Percentiles rank a stretch among this genome's conserved stretches.
Evolutionary conservation across 2,329 filamentous ascomycete species (phyloP).

Genomic region (Neopestalotiopsis clavispora): DNA sequence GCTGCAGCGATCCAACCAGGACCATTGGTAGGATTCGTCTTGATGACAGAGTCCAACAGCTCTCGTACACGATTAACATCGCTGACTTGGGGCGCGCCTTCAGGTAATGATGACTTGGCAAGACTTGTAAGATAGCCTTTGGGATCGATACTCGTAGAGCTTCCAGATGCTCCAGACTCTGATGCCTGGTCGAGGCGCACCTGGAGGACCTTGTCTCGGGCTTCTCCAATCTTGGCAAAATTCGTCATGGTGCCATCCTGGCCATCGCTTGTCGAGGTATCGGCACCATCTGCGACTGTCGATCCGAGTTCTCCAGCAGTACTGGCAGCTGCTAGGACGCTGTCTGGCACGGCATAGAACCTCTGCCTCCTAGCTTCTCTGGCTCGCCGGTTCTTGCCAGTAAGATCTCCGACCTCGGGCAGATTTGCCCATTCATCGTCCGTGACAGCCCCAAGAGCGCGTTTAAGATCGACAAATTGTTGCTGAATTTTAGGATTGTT

Average conservation of each 20-base stretch:
- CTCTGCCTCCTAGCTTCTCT: conserved; percentile 82
- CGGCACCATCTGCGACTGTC: conserved; percentile 82
- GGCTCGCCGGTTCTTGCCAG: conserved; percentile 86
- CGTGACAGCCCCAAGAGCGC: conserved; percentile 83
- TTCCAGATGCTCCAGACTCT: conserved; percentile 72
- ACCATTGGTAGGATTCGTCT: conserved; percentile 93
- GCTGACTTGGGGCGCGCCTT: conserved; percentile 83
- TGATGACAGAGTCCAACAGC: conserved; percentile 94
- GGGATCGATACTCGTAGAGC: conserved; percentile 88
- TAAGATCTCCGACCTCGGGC: conserved; percentile 95
- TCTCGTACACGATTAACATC: conserved; percentile 94
- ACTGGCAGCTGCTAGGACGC: conserved; percentile 85
- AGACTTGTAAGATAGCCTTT: conserved; percentile 95
- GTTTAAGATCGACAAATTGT: conserved; percentile 95
- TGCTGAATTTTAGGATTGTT: conserved; percentile 98
- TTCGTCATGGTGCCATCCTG: conserved; percentile 95
- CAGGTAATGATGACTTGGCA: conserved; percentile 78
- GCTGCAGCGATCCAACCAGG: conserved; percentile 96
- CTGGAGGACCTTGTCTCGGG: conserved; percentile 92
- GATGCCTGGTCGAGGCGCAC: conserved; percentile 93
- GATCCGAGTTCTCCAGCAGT: conserved; percentile 83
- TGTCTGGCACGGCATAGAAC: conserved; percentile 97
- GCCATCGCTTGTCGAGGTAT: conserved; percentile 46
- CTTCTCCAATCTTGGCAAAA: conserved; percentile 95
- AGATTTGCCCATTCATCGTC: conserved; percentile 97